Conservation (phyloP, 1,284 basidiomycete species). For the Boletus hoseneyae region DNA sequence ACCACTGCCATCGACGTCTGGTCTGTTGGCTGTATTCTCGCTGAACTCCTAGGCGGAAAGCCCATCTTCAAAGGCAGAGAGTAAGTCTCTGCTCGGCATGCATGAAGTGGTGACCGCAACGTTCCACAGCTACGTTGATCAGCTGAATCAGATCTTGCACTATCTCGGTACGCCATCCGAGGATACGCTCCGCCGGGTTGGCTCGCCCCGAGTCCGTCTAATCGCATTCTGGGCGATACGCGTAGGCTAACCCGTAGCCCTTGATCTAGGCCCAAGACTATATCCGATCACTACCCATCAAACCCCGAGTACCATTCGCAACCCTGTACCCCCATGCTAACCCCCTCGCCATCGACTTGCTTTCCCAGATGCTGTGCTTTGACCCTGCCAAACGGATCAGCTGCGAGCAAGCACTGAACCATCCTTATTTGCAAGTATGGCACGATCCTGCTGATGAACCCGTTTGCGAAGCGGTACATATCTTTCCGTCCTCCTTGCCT, state of each 20-base stretch:
- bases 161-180: slow-evolving; percentile 97
- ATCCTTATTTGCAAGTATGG: slow-evolving; percentile 94
- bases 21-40: slow-evolving; percentile 98
- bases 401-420: slow-evolving; percentile 93
- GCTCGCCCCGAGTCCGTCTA: slow-evolving; percentile 73
- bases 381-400: slow-evolving; percentile 95
- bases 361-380: slow-evolving; percentile 91
- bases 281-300: slow-evolving; percentile 96
- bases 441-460: slow-evolving; percentile 94
- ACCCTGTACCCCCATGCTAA: slow-evolving; percentile 93
- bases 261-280: slow-evolving; percentile 87
- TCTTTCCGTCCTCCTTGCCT: slow-evolving; percentile 12
- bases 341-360: slow-evolving; percentile 89
- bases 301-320: slow-evolving; percentile 88
- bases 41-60: slow-evolving; percentile 93
- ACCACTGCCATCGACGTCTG: slow-evolving; percentile 93
- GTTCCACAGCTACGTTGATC: slow-evolving; percentile 83
- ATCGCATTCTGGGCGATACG: background rate
- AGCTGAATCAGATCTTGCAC: slow-evolving; percentile 97
- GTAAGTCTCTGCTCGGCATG: slow-evolving; percentile 44
- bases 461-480: slow-evolving; percentile 61
- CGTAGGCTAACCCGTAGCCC: slow-evolving; percentile 7
- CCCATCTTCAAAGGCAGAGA: slow-evolving; percentile 99
- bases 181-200: slow-evolving; percentile 92
- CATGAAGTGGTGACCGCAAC: background rate